Percentiles rank a stretch among this genome's conserved stretches.
Conservation (phyloP, 2,329 filamentous ascomycete species). For the Colletotrichum noveboracense region DNA sequence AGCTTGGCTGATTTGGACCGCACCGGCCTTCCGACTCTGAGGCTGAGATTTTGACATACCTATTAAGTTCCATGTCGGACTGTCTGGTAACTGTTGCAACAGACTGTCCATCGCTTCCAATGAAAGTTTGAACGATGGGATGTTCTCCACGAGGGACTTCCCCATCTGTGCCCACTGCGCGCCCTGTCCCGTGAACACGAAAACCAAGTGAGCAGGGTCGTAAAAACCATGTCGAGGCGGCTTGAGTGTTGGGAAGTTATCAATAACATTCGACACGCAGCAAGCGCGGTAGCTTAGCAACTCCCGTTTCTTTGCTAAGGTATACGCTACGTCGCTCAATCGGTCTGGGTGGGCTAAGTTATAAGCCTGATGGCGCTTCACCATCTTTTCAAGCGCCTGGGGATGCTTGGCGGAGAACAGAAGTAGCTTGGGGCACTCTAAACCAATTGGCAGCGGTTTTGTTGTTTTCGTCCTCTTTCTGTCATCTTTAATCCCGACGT, state of each 20-base stretch:
- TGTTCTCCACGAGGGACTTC: background rate
- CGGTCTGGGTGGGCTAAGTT: background rate
- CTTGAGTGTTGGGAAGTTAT: background rate
- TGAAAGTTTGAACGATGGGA: background rate
- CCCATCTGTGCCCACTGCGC: conserved; percentile 23
- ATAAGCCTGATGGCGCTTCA: conserved; percentile 20
- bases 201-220: conserved; percentile 20
- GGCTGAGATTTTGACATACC: conserved; percentile 5
- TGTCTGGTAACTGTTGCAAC: background rate
- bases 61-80: background rate
- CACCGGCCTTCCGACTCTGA: background rate
- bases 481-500: background rate
- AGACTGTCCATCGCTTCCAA: conserved; percentile 17
- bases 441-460: background rate
- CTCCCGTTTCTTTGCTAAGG: conserved; percentile 30
- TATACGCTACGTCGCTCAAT: conserved; percentile 32
- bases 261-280: conserved; percentile 18
- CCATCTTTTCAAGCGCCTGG: conserved; percentile 11
- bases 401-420: conserved; percentile 3
- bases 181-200: conserved; percentile 23
- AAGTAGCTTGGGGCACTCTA: background rate
- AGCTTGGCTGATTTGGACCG: conserved; percentile 25
- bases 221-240: conserved; percentile 28
- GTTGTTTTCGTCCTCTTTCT: background rate
- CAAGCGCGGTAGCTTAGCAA: conserved; percentile 29